Evolutionary conservation across 306 rosid species (phyloP).

Genomic region (apple (Malus domestica)): ASM211411v1 NC_041790.1:8699501-8700000

Average conservation of each 20-base stretch:
- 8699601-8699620: conserved; percentile 28
- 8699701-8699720: not conserved
- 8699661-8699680: conserved; percentile 96
- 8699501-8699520: conserved; percentile 75
- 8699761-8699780: conserved; percentile 93
- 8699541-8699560: conserved; percentile 79
- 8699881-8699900: conserved; percentile 18
- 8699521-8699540: conserved; percentile 78
- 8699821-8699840: conserved; percentile 75
- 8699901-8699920: not conserved
- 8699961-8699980: not conserved
- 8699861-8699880: conserved; percentile 89
- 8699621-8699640: conserved; percentile 57
- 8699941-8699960: not conserved
- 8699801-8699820: conserved; percentile 72
- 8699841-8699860: conserved; percentile 83
- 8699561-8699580: conserved; percentile 97
- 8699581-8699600: conserved; percentile 46
- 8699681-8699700: not conserved
- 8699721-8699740: not conserved
- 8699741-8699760: conserved; percentile 19
- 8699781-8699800: conserved; percentile 71
- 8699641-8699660: conserved; percentile 78
- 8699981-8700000: not conserved
- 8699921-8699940: not conserved